phyloP scores from a whole-genome alignment of 2,329 filamentous ascomycete genomes.

The Onygenales sp. region DNA sequence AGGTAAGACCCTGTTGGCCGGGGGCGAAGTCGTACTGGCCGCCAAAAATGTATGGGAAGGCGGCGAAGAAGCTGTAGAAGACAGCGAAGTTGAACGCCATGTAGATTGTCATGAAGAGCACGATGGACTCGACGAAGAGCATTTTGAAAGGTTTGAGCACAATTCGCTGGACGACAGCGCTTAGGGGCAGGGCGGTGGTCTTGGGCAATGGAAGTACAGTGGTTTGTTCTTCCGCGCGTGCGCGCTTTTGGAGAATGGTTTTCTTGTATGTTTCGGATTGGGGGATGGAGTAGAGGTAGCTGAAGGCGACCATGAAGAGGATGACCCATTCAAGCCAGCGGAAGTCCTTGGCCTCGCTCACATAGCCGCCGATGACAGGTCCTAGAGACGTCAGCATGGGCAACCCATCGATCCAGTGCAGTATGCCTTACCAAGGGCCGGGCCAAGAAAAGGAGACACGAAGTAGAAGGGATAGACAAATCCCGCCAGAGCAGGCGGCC shows the following conservation, averaged over 20 bases:
- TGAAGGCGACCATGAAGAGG: slow-evolving; percentile 19
- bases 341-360: neutral
- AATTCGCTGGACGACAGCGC: neutral
- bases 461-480: no score
- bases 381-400: no score
- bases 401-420: neutral
- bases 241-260: slow-evolving; percentile 13
- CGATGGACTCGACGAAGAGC: neutral
- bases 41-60: neutral
- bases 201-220: neutral
- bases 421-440: neutral
- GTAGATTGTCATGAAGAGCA: neutral
- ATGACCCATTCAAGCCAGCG: slow-evolving; percentile 17
- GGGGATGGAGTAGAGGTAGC: slow-evolving; percentile 21
- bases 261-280: slow-evolving; percentile 24
- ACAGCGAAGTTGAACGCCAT: neutral
- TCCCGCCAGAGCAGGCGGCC: neutral
- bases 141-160: neutral
- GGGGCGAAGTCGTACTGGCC: neutral
- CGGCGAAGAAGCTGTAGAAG: neutral
- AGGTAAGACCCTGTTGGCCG: neutral
- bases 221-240: neutral
- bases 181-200: neutral
- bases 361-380: no score
- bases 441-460: neutral